A percentile compares a stretch with the other conserved stretches of the same genome.
These are phyloP conservation scores for Fusarium heterosporum DNA, from an alignment of 2,329 filamentous ascomycete species.

Conservation along the genomic window DNA sequence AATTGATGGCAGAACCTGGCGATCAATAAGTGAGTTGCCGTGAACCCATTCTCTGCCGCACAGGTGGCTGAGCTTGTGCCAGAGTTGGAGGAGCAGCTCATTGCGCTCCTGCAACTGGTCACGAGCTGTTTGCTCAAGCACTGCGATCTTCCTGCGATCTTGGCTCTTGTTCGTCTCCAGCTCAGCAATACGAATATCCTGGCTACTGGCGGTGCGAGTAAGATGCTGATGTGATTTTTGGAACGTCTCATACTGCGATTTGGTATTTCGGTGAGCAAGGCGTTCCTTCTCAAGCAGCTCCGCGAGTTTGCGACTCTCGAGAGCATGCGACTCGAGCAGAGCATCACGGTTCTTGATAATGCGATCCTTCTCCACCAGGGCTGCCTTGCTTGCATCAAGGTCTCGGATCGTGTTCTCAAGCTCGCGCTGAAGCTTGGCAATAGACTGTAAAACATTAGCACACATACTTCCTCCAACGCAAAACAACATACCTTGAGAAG, in stretches of 20 bases:
- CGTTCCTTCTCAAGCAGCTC: constrained; percentile 94
- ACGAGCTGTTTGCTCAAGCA: constrained; percentile 82
- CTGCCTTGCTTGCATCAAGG: constrained; percentile 80
- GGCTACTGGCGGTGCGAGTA: constrained; percentile 84
- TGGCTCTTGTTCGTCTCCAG: constrained; percentile 82
- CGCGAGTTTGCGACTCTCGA: constrained; percentile 85
- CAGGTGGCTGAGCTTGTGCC: constrained; percentile 86
- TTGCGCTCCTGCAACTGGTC: constrained; percentile 93
- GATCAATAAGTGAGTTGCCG: constrained; percentile 88
- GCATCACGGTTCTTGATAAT: constrained; percentile 90
- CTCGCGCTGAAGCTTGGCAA: constrained; percentile 88
- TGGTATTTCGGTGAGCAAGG: constrained; percentile 84
- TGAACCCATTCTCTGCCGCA: constrained; percentile 95
- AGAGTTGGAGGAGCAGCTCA: constrained; percentile 85
- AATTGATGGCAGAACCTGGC: constrained; percentile 82
- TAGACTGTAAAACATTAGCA: constrained; percentile 66
- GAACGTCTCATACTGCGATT: constrained; percentile 87
- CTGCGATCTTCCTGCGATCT: constrained; percentile 80
- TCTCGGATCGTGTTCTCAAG: constrained; percentile 86
- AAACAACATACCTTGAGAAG: constrained; percentile 75
- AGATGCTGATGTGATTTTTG: constrained; percentile 90
- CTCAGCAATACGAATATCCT: constrained; percentile 86
- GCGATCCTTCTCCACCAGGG: constrained; percentile 89
- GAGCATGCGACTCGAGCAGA: constrained; percentile 86
- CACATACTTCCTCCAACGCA: neutral